Percentiles rank a stretch among this genome's conserved stretches.
These are phyloP conservation scores for Colletotrichum sp. DNA, from an alignment of 2,329 filamentous ascomycete genomes.

Conservation along the genomic window DNA sequence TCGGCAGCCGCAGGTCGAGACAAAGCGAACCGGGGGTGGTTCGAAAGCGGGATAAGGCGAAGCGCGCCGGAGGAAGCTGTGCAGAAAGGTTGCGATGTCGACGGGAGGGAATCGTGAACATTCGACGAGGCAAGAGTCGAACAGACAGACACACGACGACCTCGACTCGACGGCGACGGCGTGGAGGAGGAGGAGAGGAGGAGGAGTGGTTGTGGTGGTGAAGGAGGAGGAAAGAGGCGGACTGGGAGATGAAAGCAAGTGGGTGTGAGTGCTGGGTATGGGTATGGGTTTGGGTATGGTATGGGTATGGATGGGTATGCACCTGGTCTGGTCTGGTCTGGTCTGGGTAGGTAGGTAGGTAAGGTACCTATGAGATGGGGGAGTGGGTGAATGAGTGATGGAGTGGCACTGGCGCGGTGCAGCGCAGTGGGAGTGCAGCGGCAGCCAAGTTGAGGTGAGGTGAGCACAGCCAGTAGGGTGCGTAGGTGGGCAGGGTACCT, in stretches of 20 bases:
- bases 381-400: background rate
- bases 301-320: background rate
- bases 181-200: background rate
- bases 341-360: background rate
- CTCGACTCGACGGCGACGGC: background rate
- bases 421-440: background rate
- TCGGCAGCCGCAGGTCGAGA: constrained; percentile 16
- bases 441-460: background rate
- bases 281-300: background rate
- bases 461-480: background rate
- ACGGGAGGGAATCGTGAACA: background rate
- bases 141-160: background rate
- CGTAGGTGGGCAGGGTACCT: background rate
- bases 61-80: background rate
- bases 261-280: background rate
- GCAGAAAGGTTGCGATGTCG: background rate
- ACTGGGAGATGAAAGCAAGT: constrained; percentile 4
- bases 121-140: background rate
- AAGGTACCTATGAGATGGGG: background rate
- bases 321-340: background rate
- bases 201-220: constrained; percentile 8
- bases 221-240: constrained; percentile 13
- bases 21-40: constrained; percentile 11
- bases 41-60: constrained; percentile 5
- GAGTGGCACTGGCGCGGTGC: background rate